Evolutionary conservation across 805 yeast genomes (phyloP), one percentile per base, ranked within the genome.

Genomic region (Sugiyamaella qingdaonensis): DNA sequence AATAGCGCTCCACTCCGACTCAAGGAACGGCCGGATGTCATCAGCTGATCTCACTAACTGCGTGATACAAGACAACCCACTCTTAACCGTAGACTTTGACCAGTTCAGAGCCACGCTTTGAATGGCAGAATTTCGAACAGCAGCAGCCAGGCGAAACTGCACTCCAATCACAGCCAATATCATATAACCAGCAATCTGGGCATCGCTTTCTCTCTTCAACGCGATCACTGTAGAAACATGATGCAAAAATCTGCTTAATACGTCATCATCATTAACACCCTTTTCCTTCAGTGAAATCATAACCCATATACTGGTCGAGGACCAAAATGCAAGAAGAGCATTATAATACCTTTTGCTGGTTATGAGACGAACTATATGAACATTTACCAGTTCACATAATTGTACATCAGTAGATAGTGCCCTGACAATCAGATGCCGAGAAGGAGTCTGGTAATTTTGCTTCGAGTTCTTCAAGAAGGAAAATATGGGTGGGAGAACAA

Each of bases 101-200:
- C 82, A 73, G 56, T 73, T 74, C 10, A 74, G 58, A 33, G 82
- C 68, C 24, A 86, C 77, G 1, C 86, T 81, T 55, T 78, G 81
- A 33, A 79, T 74, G 1, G 87, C 80, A 4, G 90, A 89, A 48
- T 77, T 69, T 14, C 81, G 69, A 13, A 86, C 79, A 11, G 76
- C 73, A 32, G 53, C 45, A 5, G 80, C 73, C 39, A 94, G 74
- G 5, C 88, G 85, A 47, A 84, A 77, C 45, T 92, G 85, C 2
- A 92, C 76, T 4, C 86, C 79, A 49, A 91, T 72, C 1, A 92
- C 96, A 0, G 92, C 80, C 21, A 92, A 66, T 11, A 90, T 74
- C 46, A 96, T 86, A 67, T 88, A 92, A 1, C 92, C 89, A 16
- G 96, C 85, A 54, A 88, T 77, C 66, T 87, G 94, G 48, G 84